These are phyloP conservation scores for Phytophthora palmivora DNA, from an alignment of 352 stramenopile species.

Conservation along the genomic window DNA sequence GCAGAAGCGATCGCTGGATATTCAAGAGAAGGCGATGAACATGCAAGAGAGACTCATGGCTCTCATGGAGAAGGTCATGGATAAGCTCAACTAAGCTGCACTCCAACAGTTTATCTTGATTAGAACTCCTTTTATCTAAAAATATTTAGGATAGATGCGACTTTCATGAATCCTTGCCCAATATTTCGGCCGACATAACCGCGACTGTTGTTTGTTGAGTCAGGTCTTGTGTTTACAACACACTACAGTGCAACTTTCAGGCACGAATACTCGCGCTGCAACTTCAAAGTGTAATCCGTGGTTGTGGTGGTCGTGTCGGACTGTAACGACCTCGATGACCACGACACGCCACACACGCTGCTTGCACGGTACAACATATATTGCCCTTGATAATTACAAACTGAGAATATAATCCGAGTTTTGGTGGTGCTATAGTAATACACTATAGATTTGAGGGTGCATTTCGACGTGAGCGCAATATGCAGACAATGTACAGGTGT, in stretches of 20 bases:
- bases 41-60: conserved; percentile 37
- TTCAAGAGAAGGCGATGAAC: conserved; percentile 36
- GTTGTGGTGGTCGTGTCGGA: not conserved
- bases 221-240: conserved; percentile 8
- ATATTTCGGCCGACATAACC: conserved; percentile 18
- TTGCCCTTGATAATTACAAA: not conserved
- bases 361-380: not conserved
- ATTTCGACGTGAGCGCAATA: no score
- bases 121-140: not conserved
- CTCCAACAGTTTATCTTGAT: not conserved
- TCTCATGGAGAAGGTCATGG: conserved; percentile 39
- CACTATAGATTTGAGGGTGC: no score
- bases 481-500: conserved; percentile 12
- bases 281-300: conserved; percentile 2
- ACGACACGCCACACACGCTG: not conserved
- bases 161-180: not conserved
- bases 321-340: not conserved
- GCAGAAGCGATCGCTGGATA: conserved; percentile 30
- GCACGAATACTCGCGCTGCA: not conserved
- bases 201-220: conserved; percentile 6
- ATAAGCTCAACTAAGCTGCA: conserved; percentile 27
- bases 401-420: not conserved
- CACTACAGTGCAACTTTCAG: not conserved
- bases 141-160: not conserved
- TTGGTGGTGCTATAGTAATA: no score